These are phyloP conservation scores for Annulohypoxylon moriforme DNA, from an alignment of 495 filamentous ascomycete genomes.

Conservation along the genomic window DNA sequence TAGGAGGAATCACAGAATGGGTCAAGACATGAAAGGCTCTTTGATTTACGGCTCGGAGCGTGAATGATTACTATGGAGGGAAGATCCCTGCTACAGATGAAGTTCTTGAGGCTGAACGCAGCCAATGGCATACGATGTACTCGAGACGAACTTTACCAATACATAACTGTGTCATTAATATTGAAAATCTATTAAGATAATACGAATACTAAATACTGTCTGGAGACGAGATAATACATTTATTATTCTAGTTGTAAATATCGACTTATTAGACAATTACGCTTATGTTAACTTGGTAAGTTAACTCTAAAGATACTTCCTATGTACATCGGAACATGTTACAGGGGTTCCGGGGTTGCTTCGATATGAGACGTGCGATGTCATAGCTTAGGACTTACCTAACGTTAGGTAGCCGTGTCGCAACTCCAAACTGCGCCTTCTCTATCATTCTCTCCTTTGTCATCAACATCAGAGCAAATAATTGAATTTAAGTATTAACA, in stretches of 20 bases:
- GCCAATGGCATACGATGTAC: conserved; percentile 2
- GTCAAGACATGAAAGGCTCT: neutral
- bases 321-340: neutral
- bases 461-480: conserved; percentile 19
- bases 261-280: neutral
- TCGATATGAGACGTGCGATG: conserved; percentile 35
- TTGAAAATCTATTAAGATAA: too few species aligned
- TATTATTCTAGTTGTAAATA: too few species aligned
- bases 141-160: conserved; percentile 1
- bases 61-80: conserved; percentile 2
- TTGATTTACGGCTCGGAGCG: neutral
- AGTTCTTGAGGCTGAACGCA: conserved; percentile 35
- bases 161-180: neutral
- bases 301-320: neutral
- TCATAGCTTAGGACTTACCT: conserved; percentile 39
- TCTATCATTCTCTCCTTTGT: conserved; percentile 32
- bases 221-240: too few species aligned
- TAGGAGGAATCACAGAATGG: neutral
- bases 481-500: conserved; percentile 1
- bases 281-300: neutral
- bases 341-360: neutral
- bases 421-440: conserved; percentile 25
- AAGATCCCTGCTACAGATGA: conserved; percentile 29
- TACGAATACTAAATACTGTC: too few species aligned
- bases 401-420: conserved; percentile 40